Conservation (phyloP, 306 rosid genomes). For the Vigna unguiculata region DNA sequence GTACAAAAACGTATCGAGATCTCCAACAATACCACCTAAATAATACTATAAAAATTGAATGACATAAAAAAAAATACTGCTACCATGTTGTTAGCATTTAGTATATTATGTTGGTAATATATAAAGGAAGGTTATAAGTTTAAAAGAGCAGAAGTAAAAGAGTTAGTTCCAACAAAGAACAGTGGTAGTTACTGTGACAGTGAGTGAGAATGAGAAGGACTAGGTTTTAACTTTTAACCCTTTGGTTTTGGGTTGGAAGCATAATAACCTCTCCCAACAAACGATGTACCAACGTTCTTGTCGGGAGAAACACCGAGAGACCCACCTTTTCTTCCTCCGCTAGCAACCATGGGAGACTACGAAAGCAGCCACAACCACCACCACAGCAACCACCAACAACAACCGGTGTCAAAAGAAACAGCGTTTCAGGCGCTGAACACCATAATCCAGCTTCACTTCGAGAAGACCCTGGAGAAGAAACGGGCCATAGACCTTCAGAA, state of each 20-base stretch:
- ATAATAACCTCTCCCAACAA: background rate
- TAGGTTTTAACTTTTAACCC: background rate
- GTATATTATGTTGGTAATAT: too few relatives aligned
- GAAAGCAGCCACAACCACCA: conserved; percentile 55
- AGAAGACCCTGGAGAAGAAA: conserved; percentile 91
- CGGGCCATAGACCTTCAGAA: conserved; percentile 87
- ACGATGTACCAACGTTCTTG: conserved; percentile 19
- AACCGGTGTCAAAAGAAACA: conserved; percentile 64
- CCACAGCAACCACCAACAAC: conserved; percentile 46
- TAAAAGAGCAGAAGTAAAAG: too few relatives aligned
- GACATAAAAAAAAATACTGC: too few relatives aligned
- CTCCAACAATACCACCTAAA: background rate
- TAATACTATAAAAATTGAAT: too few relatives aligned
- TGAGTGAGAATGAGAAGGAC: background rate
- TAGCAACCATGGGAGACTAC: conserved; percentile 48
- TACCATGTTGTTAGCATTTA: too few relatives aligned
- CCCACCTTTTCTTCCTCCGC: too few relatives aligned
- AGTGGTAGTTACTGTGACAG: background rate
- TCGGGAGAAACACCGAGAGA: background rate
- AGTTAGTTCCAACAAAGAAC: too few relatives aligned
- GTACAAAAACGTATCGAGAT: too few relatives aligned
- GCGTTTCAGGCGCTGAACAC: conserved; percentile 86
- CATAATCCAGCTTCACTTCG: conserved; percentile 90
- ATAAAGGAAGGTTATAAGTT: too few relatives aligned
- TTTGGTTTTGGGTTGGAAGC: background rate